A percentile compares a stretch with the other conserved stretches of the same genome.
phyloP scores from a whole-genome alignment of 768 basidiomycete species.

The Russula dissimulans region DNA sequence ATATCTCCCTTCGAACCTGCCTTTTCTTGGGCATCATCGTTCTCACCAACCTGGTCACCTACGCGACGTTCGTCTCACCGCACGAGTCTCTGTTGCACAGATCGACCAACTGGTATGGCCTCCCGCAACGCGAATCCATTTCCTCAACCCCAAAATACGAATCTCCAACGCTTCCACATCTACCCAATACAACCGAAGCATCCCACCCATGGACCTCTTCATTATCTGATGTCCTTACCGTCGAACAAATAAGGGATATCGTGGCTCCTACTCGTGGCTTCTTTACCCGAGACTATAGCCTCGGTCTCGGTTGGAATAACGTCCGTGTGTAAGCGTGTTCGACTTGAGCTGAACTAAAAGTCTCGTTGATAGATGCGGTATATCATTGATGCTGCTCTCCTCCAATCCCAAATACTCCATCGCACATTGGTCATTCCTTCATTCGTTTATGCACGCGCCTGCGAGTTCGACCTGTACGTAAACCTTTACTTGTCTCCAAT shows the following conservation, averaged over 20 bases:
- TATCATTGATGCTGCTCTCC: conserved; percentile 37
- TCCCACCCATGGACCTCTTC: conserved; percentile 34
- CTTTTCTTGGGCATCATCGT: not conserved
- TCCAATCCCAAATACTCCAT: conserved; percentile 35
- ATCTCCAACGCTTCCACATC: conserved; percentile 25
- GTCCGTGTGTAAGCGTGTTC: conserved; percentile 22
- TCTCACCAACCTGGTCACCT: conserved; percentile 1
- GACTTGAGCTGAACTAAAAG: not conserved
- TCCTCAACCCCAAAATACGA: not conserved
- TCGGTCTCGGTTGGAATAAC: conserved; percentile 42
- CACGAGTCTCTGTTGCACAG: not conserved
- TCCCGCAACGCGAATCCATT: not conserved
- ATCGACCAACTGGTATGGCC: not conserved
- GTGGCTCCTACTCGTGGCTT: conserved; percentile 34
- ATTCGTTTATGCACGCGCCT: conserved; percentile 38
- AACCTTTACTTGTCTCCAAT: not conserved
- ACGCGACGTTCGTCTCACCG: not conserved
- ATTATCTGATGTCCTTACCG: conserved; percentile 2
- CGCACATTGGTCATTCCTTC: conserved; percentile 37
- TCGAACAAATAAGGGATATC: conserved; percentile 28
- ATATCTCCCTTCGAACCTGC: not conserved
- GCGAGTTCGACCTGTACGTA: conserved; percentile 33
- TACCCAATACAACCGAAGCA: not conserved
- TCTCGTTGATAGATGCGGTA: conserved; percentile 33
- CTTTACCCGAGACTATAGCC: conserved; percentile 36